These are phyloP conservation scores for Pseudonitzschia multiseries DNA, from an alignment of 108 stramenopile genomes.

Conservation along the genomic window DNA sequence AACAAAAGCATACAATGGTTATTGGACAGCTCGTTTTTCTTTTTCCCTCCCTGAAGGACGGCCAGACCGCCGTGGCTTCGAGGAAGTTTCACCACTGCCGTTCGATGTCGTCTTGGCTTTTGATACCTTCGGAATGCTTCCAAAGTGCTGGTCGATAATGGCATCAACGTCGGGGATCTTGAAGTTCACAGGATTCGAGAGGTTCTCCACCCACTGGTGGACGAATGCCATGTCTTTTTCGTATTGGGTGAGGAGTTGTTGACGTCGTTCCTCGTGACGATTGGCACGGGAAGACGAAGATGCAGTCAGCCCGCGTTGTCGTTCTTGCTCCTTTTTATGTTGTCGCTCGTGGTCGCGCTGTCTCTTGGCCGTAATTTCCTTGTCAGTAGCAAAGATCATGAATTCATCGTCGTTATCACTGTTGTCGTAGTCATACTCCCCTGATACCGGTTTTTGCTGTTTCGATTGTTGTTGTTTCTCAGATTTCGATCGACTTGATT, in stretches of 20 bases:
- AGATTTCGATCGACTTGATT: neutral
- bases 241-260: slow-evolving; percentile 21
- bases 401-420: neutral
- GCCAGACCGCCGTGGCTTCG: neutral
- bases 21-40: neutral
- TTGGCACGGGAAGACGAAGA: neutral
- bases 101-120: neutral
- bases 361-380: slow-evolving; percentile 66
- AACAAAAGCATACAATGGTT: neutral
- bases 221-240: slow-evolving; percentile 35
- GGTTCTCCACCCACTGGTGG: slow-evolving; percentile 55
- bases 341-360: slow-evolving; percentile 36
- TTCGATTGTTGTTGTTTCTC: neutral
- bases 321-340: neutral
- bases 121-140: neutral
- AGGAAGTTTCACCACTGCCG: neutral
- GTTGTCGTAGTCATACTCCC: slow-evolving; percentile 9
- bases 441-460: neutral
- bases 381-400: slow-evolving; percentile 47
- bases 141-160: slow-evolving; percentile 38
- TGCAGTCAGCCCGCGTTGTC: neutral
- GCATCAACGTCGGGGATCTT: slow-evolving; percentile 48
- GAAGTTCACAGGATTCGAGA: slow-evolving; percentile 58
- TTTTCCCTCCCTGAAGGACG: neutral
- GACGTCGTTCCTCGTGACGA: neutral